Evolutionary conservation across 331 rosid genomes (phyloP), one percentile per base, ranked within the genome.

Genomic region (Rosa hybrid): DNA sequence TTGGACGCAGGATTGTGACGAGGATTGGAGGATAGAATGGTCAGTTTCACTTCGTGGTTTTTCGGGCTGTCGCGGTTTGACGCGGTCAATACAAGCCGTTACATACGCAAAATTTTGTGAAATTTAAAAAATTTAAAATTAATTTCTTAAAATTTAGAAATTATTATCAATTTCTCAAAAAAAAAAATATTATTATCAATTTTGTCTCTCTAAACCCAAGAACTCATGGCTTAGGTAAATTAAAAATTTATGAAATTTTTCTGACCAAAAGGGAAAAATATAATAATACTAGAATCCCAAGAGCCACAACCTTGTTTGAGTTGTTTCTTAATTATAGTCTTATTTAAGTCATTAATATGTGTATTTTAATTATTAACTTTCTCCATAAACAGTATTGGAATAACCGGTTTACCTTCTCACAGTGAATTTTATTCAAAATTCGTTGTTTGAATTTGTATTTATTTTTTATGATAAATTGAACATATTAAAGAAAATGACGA

Each of bases 21-120:
- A 4, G 21, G 45, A 14, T 6, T 6, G 1, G 25, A 77, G 69
- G 80, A 25, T 59, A 45, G 23, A 67, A 48, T n/a, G 3, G 82
- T 77, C 68, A 77, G 6, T 72, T 77, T 0, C 2, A 4, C 54
- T n/a, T 30, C 20, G 21, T 2, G 17, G 41, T 30, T 71, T 75
- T 54, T 0, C 16, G 60, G 75, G 41, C 65, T 59, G 65, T 59
- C 16, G 65, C 76, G 27, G 49, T 68, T 79, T 84, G 87, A 84
- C 84, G 54, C 72, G 25, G 79, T 82, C 86, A 76, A 81, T 1
- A 16, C 49, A 59, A 8, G 39, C 69, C 76, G 60, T 71, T 46
- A 9, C 12, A 12, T 76, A 4, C 72, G 34, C 65, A 23, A 8
- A 14, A 16, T 16, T 34, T 5, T 25, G 8, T 11, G 2, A 27